A percentile compares a stretch with the other conserved stretches of the same genome.
phyloP scores from a whole-genome alignment of 192 early-diverging fungal species.

The Coemansia sp. region DNA sequence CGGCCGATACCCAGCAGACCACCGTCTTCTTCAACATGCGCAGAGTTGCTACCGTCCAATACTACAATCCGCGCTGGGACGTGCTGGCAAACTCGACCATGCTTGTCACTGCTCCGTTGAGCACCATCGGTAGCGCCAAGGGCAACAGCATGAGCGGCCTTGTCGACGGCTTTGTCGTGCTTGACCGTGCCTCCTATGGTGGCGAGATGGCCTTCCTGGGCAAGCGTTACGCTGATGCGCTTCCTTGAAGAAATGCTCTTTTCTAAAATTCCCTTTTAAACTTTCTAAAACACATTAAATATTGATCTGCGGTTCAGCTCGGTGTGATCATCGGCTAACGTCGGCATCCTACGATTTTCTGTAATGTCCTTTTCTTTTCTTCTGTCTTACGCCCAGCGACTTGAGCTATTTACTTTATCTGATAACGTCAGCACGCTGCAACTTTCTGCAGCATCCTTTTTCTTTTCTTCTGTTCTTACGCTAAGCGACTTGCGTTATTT shows the following conservation, averaged over 20 bases:
- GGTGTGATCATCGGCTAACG: no score
- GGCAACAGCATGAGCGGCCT: conserved; percentile 40
- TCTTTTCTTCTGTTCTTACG: no score
- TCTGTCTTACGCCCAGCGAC: no score
- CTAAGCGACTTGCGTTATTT: no score
- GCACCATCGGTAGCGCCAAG: conserved; percentile 34
- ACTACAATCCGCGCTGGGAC: conserved; percentile 44
- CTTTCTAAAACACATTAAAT: no score
- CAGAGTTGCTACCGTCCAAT: conserved; percentile 29
- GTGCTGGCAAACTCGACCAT: conserved; percentile 38
- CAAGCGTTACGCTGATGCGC: conserved; percentile 38
- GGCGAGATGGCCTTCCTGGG: conserved; percentile 47
- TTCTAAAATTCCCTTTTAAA: neutral
- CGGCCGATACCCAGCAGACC: conserved; percentile 30
- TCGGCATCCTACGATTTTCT: no score
- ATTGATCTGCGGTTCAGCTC: no score
- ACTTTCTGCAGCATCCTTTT: no score
- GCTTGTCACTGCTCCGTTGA: conserved; percentile 31
- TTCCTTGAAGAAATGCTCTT: conserved; percentile 22
- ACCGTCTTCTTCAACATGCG: conserved; percentile 45
- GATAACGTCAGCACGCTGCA: no score
- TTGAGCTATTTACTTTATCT: no score
- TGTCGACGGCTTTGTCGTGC: conserved; percentile 39
- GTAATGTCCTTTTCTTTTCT: no score
- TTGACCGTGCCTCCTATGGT: conserved; percentile 28